A percentile compares a stretch with the other conserved stretches of the same genome.
Conservation (phyloP, 2,329 filamentous ascomycete species). For the Diaporthe destruens region DNA sequence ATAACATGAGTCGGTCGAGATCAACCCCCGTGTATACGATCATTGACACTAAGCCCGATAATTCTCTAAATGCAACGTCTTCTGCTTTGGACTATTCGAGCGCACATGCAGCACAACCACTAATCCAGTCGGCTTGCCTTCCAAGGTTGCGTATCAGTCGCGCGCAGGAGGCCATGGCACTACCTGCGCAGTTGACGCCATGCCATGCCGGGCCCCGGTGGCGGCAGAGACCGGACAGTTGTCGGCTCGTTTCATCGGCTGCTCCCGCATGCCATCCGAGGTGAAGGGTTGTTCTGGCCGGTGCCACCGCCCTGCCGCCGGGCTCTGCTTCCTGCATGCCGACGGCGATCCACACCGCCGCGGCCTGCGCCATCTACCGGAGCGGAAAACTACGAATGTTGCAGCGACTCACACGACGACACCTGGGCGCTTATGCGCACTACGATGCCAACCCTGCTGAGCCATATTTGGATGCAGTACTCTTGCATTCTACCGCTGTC, state of each 20-base stretch:
- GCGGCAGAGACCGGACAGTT: constrained; percentile 18
- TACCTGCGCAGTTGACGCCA: too few species aligned
- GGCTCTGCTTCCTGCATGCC: neutral
- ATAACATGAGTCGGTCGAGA: too few species aligned
- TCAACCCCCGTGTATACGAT: neutral
- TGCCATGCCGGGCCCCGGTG: neutral
- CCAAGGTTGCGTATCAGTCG: neutral
- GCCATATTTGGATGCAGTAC: neutral
- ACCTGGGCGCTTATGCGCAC: constrained; percentile 21
- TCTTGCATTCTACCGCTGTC: neutral
- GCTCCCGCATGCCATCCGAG: neutral
- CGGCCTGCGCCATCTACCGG: too few species aligned
- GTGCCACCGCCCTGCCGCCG: constrained; percentile 28
- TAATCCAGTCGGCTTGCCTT: neutral
- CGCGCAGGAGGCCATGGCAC: neutral
- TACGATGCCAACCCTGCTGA: neutral
- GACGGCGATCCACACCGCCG: constrained; percentile 25
- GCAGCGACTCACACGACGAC: neutral
- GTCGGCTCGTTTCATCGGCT: constrained; percentile 17
- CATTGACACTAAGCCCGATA: constrained; percentile 5
- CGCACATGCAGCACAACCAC: neutral
- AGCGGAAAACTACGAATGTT: neutral
- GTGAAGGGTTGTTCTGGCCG: neutral
- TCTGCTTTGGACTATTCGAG: constrained; percentile 19
- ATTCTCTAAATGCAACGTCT: constrained; percentile 17